phyloP scores from a whole-genome alignment of 2,329 filamentous ascomycete genomes.

The Phyllosticta citribraziliensis region DNA sequence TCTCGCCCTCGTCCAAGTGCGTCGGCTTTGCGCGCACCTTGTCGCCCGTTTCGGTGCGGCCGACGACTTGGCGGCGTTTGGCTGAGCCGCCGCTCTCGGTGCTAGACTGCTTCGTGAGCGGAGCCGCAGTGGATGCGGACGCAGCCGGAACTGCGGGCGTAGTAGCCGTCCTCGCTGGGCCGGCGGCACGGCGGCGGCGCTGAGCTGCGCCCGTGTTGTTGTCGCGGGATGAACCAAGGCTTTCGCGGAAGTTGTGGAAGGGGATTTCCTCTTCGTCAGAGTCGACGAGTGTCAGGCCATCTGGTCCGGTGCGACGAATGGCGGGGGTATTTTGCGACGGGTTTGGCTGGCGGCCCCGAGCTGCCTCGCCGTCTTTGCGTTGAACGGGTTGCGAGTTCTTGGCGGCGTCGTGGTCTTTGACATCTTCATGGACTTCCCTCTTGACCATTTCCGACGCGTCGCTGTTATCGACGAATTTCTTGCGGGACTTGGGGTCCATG shows the following conservation, averaged over 20 bases:
- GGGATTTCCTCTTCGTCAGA: constrained; percentile 37
- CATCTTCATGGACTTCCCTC: constrained; percentile 35
- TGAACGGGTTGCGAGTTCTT: constrained; percentile 10
- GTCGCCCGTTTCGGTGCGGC: constrained; percentile 12
- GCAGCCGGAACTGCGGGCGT: constrained; percentile 1
- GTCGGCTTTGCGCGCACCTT: constrained; percentile 7
- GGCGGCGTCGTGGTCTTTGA: constrained; percentile 22
- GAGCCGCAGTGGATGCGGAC: constrained; percentile 12
- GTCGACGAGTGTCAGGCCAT: constrained; percentile 35
- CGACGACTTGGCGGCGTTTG: background rate
- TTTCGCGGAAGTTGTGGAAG: constrained; percentile 35
- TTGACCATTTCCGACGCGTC: constrained; percentile 40
- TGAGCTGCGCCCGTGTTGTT: constrained; percentile 30
- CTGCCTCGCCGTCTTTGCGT: background rate
- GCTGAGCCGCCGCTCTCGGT: background rate
- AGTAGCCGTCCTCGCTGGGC: constrained; percentile 17
- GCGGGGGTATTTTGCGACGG: background rate
- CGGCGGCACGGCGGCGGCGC: constrained; percentile 29
- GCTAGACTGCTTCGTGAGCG: constrained; percentile 22
- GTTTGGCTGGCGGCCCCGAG: background rate
- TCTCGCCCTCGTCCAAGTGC: constrained; percentile 47
- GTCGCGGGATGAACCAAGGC: constrained; percentile 17
- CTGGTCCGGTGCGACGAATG: constrained; percentile 21
- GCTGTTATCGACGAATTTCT: constrained; percentile 38
- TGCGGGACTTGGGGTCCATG: constrained; percentile 57